Base-by-base conservation (phyloP, 2,329 filamentous ascomycete species). In the Lojkania enalia region DNA sequence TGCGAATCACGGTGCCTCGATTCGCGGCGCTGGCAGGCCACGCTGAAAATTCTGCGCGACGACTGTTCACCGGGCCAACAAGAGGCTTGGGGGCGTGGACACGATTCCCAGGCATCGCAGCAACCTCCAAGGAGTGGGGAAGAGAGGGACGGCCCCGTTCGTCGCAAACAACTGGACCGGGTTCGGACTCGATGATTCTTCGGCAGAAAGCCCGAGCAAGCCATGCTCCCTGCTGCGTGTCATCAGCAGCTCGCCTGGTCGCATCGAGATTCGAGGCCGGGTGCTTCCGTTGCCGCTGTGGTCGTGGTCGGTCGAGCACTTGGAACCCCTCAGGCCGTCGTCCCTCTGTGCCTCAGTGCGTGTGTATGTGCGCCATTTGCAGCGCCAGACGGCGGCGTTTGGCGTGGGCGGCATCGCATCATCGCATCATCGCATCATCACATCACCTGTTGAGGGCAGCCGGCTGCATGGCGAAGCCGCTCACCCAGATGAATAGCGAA, bases 401-500 rank as follows among this genome's bases (percentile, higher is more conserved):
- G 39, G 43, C 48, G 54, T 5, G 18, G 11, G 5, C 29, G 21
- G 5, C 9, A 15, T 6, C 4, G 13, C 9, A 16, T 36, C 21
- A 33, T 16, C 25, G 23, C n/a, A n/a, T n/a, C n/a, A n/a, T n/a
- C n/a, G n/a, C n/a, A n/a, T n/a, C n/a, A n/a, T n/a, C n/a, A n/a
- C n/a, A n/a, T n/a, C n/a, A n/a, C n/a, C n/a, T n/a, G n/a, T n/a
- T n/a, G n/a, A n/a, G n/a, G n/a, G n/a, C n/a, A 12, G 23, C 16
- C 6, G 11, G 37, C 35, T 9, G 29, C 20, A 21, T 19, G 15
- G 20, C 14, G 49, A 36, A 49, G 40, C 54, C 58, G 52, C 46
- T 45, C 43, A 45, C 49, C 51, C 56, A 60, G 45, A 61, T 49
- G 35, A 43, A 35, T 33, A 11, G 23, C 23, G n/a, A n/a, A 7